Percentiles rank a stretch among this genome's conserved stretches.
phyloP scores from a whole-genome alignment of 2,329 filamentous ascomycete genomes.

The Fusarium floridanum region DNA sequence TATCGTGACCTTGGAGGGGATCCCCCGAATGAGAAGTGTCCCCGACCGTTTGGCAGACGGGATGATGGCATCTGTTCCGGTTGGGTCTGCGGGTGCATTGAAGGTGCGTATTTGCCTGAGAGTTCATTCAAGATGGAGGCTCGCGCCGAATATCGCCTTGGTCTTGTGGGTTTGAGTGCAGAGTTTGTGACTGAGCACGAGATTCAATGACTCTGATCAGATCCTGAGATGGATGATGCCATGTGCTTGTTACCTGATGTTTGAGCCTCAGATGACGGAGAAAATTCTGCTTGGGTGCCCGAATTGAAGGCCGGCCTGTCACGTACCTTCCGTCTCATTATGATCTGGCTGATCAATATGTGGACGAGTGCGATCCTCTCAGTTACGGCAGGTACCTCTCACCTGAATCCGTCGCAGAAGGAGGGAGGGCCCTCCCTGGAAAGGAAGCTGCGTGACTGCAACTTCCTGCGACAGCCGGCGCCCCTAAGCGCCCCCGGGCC shows the following conservation, averaged over 20 bases:
- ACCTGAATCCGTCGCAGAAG: slow-evolving; percentile 1
- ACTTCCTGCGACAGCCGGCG: slow-evolving; percentile 3
- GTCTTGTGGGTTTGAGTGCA: not conserved
- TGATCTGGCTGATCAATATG: not conserved
- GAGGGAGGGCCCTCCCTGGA: not conserved
- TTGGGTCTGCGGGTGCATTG: slow-evolving; percentile 11
- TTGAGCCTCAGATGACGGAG: not conserved
- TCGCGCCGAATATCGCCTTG: slow-evolving; percentile 1
- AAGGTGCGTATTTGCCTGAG: not conserved
- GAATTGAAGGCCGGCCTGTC: not conserved
- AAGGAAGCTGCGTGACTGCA: slow-evolving; percentile 10
- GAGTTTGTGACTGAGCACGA: not conserved
- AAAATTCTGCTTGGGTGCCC: not conserved
- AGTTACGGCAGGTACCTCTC: not conserved
- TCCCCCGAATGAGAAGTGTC: slow-evolving; percentile 7
- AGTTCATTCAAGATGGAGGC: slow-evolving; percentile 3
- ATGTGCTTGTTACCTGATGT: slow-evolving; percentile 7
- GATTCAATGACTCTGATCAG: slow-evolving; percentile 1
- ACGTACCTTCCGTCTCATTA: not conserved
- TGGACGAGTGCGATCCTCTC: not conserved
- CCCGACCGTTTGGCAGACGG: slow-evolving; percentile 22
- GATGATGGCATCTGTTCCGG: slow-evolving; percentile 32
- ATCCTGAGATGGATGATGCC: slow-evolving; percentile 4
- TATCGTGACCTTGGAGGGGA: slow-evolving; percentile 11
- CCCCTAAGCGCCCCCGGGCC: slow-evolving; percentile 2